Evolutionary conservation across 805 yeast species (phyloP).

Genomic region (Danielia oregonensis): DNA sequence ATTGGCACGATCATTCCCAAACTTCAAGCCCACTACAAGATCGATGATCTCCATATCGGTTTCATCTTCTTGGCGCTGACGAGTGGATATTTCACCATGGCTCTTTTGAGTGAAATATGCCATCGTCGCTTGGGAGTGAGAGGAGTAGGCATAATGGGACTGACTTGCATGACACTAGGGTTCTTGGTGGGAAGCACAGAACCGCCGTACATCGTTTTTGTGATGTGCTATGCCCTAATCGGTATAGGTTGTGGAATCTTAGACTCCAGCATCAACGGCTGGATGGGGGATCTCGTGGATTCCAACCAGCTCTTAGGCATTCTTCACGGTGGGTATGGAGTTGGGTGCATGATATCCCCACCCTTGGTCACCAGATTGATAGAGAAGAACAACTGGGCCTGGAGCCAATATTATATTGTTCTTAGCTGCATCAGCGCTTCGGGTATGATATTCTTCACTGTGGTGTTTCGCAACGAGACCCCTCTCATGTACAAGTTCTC

Average conservation of each 20-base stretch:
- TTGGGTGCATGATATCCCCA: constrained; percentile 53
- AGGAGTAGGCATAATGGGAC: constrained; percentile 40
- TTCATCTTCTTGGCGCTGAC: constrained; percentile 50
- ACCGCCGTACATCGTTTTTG: constrained; percentile 42
- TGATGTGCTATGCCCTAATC: constrained; percentile 33
- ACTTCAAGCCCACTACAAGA: constrained; percentile 42
- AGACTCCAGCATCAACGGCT: constrained; percentile 55
- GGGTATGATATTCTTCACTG: constrained; percentile 19
- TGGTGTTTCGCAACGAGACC: constrained; percentile 40
- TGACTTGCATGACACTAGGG: constrained; percentile 29
- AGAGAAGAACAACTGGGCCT: constrained; percentile 36
- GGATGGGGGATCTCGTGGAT: constrained; percentile 45
- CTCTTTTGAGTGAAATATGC: constrained; percentile 42
- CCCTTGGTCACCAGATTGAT: constrained; percentile 40
- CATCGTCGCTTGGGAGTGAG: constrained; percentile 45
- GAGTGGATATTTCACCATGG: constrained; percentile 52
- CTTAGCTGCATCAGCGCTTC: constrained; percentile 25
- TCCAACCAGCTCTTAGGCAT: constrained; percentile 49
- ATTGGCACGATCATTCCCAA: constrained; percentile 58
- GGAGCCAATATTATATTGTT: constrained; percentile 46
- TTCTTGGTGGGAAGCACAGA: constrained; percentile 36
- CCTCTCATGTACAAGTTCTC: constrained; percentile 39
- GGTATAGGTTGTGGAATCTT: constrained; percentile 58
- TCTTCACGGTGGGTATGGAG: constrained; percentile 50
- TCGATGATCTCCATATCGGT: constrained; percentile 47